Base-by-base conservation (phyloP, 1,284 basidiomycete species). In the Boletus semigastroideus region DNA sequence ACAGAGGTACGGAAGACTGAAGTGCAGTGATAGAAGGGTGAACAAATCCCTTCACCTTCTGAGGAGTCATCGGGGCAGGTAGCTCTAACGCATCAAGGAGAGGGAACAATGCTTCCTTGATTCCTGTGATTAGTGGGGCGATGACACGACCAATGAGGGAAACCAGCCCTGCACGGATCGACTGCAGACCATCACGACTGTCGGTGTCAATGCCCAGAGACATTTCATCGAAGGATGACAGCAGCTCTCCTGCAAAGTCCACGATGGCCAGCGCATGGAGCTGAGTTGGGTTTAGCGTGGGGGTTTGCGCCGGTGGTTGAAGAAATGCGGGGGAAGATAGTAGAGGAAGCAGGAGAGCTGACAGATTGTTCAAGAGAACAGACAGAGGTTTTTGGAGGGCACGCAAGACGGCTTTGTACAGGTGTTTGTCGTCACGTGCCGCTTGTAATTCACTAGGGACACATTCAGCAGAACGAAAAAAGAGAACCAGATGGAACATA, bases 361-460 rank as follows among this genome's bases (percentile, higher is more conserved):
- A 89, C 27, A 91, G 64, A 63, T 87, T 87, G 57, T 75, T 82
- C 56, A 86, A 73, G 36, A 91, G 67, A 22, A 90, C 87, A 9
- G 87, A 87, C 8, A 92, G 72, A 10, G 87, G 88, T 46, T 84
- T 80, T 53, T 88, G 88, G 22, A 92, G 74, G 28, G 80, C 80
- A 48, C 90, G 82, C 33, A 90, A 65, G 53, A 88, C 80, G 30
- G 89, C 87, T 51, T 80, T 79, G 59, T 83, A 74, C 17, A 92
- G 71, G 60, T 88, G 82, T 2, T 73, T 70, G 55, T 85, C 86
- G 49, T 81, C 80, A 42, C 74, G 76, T 25, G 81, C 78, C 7
- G 84, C 80, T 52, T 79, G 78, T 31, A 90, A 72, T 66, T 91
- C 89, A 34, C 88, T 90, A 61, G n/a, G 54, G 46, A 58, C 38